Percentiles rank a stretch among this genome's conserved stretches.
Conservation (phyloP, 345 rosid species). For the Eucalyptus leucophloia region DNA sequence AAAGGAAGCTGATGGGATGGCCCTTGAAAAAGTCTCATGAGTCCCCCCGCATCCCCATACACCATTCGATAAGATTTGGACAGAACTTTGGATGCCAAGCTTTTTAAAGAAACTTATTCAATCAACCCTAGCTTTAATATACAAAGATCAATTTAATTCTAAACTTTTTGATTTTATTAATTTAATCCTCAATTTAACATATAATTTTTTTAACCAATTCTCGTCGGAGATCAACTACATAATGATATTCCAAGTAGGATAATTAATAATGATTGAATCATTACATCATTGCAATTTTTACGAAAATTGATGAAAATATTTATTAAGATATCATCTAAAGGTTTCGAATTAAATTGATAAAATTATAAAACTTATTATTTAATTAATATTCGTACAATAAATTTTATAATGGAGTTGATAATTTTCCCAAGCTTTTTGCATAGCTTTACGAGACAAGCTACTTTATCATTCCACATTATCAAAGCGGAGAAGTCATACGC, state of each 20-base stretch:
- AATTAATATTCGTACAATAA: accelerated
- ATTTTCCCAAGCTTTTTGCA: not conserved
- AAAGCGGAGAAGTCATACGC: not conserved
- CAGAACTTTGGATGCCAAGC: not conserved
- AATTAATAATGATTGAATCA: no score
- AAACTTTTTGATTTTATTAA: accelerated
- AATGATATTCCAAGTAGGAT: no score
- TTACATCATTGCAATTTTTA: accelerated
- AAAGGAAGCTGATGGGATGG: not conserved
- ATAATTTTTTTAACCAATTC: no score
- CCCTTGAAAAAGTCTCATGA: not conserved
- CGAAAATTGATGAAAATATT: no score
- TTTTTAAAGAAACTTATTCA: no score
- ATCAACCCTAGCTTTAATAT: not conserved
- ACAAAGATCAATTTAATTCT: no score
- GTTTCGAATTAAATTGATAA: accelerated
- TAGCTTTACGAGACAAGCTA: not conserved
- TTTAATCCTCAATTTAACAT: no score
- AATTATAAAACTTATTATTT: no score
- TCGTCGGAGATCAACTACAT: accelerated
- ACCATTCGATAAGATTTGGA: not conserved
- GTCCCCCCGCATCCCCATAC: not conserved
- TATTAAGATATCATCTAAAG: accelerated
- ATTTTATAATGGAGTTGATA: accelerated
- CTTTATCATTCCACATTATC: not conserved